Percentiles rank a stretch among this genome's conserved stretches.
Evolutionary conservation across 2,329 filamentous ascomycete species (phyloP).

Genomic region (Exophiala sp.): DNA sequence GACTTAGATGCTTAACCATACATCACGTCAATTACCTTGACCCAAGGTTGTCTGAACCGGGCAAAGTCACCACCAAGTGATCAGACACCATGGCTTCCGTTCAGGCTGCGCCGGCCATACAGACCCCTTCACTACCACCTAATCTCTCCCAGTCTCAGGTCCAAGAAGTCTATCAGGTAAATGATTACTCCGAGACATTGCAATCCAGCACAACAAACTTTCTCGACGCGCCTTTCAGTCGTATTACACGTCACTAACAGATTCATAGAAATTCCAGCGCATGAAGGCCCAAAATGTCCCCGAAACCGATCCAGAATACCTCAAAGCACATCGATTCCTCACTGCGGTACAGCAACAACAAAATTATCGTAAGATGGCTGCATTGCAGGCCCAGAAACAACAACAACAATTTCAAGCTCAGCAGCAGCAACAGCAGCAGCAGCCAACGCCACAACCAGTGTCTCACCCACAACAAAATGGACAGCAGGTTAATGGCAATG

Average conservation of each 20-base stretch:
- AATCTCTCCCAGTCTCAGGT: slow-evolving; percentile 73
- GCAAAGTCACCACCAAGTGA: slow-evolving; percentile 4
- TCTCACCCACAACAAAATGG: slow-evolving; percentile 28
- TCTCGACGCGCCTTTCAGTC: slow-evolving; percentile 2
- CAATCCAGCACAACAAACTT: not conserved
- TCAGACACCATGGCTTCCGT: slow-evolving; percentile 69
- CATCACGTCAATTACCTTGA: slow-evolving; percentile 10
- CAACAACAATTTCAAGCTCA: slow-evolving; percentile 34
- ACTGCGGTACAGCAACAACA: slow-evolving; percentile 66
- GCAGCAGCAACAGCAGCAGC: slow-evolving; percentile 28
- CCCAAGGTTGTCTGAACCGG: slow-evolving; percentile 5
- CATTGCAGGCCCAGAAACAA: slow-evolving; percentile 54
- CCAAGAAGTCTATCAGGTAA: slow-evolving; percentile 63
- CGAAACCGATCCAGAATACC: slow-evolving; percentile 77
- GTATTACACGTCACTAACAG: slow-evolving; percentile 35
- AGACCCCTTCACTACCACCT: slow-evolving; percentile 61
- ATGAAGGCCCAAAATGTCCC: slow-evolving; percentile 85
- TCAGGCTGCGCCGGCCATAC: slow-evolving; percentile 67
- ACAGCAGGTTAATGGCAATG: slow-evolving; percentile 35
- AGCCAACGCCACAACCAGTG: slow-evolving; percentile 8
- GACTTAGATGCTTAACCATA: slow-evolving; percentile 11
- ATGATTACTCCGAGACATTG: slow-evolving; percentile 18
- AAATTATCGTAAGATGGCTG: slow-evolving; percentile 56
- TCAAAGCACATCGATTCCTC: slow-evolving; percentile 76
- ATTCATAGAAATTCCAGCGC: slow-evolving; percentile 72